phyloP scores from a whole-genome alignment of 2,329 filamentous ascomycete species.

The Coleophoma eucalyptorum region DNA sequence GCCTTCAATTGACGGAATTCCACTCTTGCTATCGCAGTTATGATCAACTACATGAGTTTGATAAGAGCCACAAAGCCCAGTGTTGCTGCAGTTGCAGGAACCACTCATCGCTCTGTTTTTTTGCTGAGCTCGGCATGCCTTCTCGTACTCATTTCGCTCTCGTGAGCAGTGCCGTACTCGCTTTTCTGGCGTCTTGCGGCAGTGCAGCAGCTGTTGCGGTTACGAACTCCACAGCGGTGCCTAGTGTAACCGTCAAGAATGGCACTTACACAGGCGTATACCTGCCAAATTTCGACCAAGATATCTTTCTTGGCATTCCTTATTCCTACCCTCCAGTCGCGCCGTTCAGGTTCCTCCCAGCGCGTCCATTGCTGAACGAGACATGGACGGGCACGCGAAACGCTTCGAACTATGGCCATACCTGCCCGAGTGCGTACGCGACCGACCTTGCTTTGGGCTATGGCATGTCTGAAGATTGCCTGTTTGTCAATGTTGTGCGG shows the following conservation, averaged over 20 bases:
- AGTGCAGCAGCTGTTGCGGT: too few relatives aligned
- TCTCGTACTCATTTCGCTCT: too few relatives aligned
- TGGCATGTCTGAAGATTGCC: slow-evolving; percentile 40
- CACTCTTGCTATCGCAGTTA: too few relatives aligned
- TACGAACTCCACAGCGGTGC: neutral
- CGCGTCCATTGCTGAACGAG: slow-evolving; percentile 3
- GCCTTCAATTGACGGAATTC: too few relatives aligned
- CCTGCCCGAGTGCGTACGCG: slow-evolving; percentile 8
- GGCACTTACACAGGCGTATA: slow-evolving; percentile 5
- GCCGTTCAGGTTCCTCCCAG: slow-evolving; percentile 1
- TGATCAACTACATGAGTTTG: too few relatives aligned
- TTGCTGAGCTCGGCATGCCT: too few relatives aligned
- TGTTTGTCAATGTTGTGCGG: slow-evolving; percentile 53
- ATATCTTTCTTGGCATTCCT: slow-evolving; percentile 9
- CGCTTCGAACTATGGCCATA: slow-evolving; percentile 12
- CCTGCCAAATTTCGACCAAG: slow-evolving; percentile 1
- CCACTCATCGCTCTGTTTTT: too few relatives aligned
- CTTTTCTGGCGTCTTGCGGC: too few relatives aligned
- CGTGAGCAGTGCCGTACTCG: too few relatives aligned
- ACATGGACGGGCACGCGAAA: slow-evolving; percentile 10
- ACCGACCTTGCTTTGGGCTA: neutral
- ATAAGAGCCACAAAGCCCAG: too few relatives aligned
- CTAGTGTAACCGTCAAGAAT: slow-evolving; percentile 3
- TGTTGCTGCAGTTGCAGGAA: too few relatives aligned
- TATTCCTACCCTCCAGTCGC: slow-evolving; percentile 4